phyloP scores from a whole-genome alignment of 106 monocot species.

The Posidonia australis region DNA sequence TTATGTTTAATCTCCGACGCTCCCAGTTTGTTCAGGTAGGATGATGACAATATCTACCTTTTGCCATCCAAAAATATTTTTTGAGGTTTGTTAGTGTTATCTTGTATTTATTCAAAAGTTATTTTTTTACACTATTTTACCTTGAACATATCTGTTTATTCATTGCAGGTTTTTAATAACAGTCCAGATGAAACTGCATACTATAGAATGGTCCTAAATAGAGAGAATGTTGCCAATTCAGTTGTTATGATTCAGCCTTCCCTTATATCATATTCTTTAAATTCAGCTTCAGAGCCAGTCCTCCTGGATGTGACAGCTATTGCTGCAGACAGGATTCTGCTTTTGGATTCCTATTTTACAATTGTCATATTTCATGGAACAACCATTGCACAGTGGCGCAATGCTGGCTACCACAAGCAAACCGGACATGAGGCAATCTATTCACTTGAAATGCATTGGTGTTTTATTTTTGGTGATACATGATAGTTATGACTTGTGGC shows the following conservation, averaged over 20 bases:
- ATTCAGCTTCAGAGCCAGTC: slow-evolving; percentile 66
- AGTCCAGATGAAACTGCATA: slow-evolving; percentile 99
- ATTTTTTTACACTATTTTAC: background rate
- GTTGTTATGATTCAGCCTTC: slow-evolving; percentile 98
- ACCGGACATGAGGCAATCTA: slow-evolving; percentile 61
- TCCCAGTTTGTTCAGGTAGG: slow-evolving; percentile 98
- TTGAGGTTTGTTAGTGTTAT: background rate
- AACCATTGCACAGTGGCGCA: slow-evolving; percentile 92
- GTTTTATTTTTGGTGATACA: too few species aligned
- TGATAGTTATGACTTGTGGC: too few species aligned
- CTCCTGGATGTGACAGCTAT: slow-evolving; percentile 88
- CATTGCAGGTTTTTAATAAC: slow-evolving; percentile 69
- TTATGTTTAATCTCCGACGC: slow-evolving; percentile 82
- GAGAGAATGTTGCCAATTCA: slow-evolving; percentile 80
- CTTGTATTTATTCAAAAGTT: background rate
- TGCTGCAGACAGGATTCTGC: slow-evolving; percentile 69
- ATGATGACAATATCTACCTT: too few species aligned
- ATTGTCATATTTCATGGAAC: slow-evolving; percentile 88
- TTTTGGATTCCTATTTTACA: slow-evolving; percentile 88
- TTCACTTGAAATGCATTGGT: too few species aligned
- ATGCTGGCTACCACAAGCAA: slow-evolving; percentile 87
- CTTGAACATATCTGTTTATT: background rate
- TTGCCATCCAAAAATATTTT: background rate
- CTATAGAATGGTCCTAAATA: slow-evolving; percentile 76
- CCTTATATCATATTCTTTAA: slow-evolving; percentile 78